These are phyloP conservation scores for Eruca vesicaria DNA, from an alignment of 441 rosid species.

Conservation along the genomic window DNA sequence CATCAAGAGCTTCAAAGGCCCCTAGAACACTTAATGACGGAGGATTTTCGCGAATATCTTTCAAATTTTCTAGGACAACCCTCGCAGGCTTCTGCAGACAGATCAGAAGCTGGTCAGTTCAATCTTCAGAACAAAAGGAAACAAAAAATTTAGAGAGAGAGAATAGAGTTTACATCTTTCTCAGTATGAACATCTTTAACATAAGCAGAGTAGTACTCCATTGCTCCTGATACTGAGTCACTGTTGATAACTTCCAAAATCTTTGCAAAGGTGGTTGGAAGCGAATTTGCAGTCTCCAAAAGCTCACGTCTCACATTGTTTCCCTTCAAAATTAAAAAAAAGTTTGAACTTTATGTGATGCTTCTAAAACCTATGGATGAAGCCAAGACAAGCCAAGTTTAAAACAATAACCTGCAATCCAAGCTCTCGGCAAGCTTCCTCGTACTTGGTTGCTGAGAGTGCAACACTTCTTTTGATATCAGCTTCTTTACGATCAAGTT, in stretches of 20 bases:
- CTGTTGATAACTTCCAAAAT: constrained; percentile 78
- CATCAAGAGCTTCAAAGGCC: constrained; percentile 46
- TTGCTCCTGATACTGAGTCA: constrained; percentile 64
- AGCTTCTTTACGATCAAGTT: constrained; percentile 93
- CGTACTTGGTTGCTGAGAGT: constrained; percentile 80
- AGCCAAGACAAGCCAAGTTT: constrained; percentile 8
- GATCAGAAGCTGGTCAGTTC: constrained; percentile 9
- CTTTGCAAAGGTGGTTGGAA: constrained; percentile 73
- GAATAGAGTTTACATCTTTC: constrained; percentile 62
- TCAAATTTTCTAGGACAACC: constrained; percentile 60
- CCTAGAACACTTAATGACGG: constrained; percentile 73
- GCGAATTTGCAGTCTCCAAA: constrained; percentile 84
- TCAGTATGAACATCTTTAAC: constrained; percentile 83
- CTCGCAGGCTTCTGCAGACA: constrained; percentile 56
- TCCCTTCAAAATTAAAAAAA: constrained; percentile 57
- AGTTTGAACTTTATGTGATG: constrained; percentile 4
- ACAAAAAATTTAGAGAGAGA: not conserved
- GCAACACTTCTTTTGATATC: constrained; percentile 87
- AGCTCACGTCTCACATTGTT: constrained; percentile 88
- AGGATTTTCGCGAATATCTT: constrained; percentile 70
- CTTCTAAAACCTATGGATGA: constrained; percentile 13
- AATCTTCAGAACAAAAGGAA: not conserved
- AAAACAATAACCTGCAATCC: constrained; percentile 75
- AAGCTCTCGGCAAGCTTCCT: constrained; percentile 95
- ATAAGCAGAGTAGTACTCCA: constrained; percentile 79